phyloP scores from a whole-genome alignment of 768 basidiomycete genomes.

The Galerina sulciceps region DNA sequence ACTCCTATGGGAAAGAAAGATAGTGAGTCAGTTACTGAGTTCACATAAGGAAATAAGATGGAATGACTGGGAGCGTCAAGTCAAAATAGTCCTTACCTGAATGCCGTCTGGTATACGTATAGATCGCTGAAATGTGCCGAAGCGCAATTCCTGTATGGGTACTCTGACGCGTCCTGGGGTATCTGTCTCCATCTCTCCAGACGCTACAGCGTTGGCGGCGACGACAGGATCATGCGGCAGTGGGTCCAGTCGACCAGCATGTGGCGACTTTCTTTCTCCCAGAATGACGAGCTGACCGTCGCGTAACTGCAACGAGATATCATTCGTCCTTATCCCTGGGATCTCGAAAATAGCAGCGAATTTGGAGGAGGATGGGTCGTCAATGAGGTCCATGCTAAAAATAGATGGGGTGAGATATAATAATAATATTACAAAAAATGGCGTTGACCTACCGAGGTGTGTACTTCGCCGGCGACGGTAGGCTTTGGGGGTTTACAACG shows the following conservation, averaged over 20 bases:
- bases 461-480: conserved; percentile 18
- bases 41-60: background rate
- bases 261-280: conserved; percentile 34
- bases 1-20: conserved; percentile 30
- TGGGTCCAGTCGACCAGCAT: background rate
- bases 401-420: background rate
- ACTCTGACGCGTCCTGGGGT: conserved; percentile 3
- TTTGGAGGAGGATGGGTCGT: conserved; percentile 37
- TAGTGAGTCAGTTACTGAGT: conserved; percentile 26
- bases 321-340: conserved; percentile 43
- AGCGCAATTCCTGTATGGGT: conserved; percentile 44
- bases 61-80: conserved; percentile 10
- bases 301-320: conserved; percentile 38
- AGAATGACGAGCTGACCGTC: conserved; percentile 37
- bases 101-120: conserved; percentile 41
- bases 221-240: conserved; percentile 7
- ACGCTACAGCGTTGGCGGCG: conserved; percentile 13
- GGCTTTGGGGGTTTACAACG: conserved; percentile 16
- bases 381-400: conserved; percentile 46
- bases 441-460: conserved; percentile 24
- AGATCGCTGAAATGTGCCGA: conserved; percentile 44
- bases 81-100: conserved; percentile 33
- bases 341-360: conserved; percentile 46
- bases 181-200: conserved; percentile 16
- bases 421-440: background rate